These are phyloP conservation scores for Rhodotorula taiwanensis DNA, from an alignment of 768 basidiomycete genomes.

Conservation along the genomic window DNA sequence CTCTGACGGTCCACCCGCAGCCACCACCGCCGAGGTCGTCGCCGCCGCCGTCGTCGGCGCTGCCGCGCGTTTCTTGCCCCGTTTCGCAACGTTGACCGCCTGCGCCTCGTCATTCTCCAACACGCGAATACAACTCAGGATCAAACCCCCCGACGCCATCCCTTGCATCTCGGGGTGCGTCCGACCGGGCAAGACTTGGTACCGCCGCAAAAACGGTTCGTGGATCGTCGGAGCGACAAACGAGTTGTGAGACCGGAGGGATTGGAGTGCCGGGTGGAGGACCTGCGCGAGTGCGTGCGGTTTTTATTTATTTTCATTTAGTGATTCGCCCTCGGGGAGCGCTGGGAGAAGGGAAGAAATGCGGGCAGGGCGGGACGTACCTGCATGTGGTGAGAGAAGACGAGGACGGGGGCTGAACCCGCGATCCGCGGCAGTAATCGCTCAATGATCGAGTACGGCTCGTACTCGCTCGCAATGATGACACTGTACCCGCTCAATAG, in stretches of 20 bases:
- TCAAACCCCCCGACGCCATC: constrained; percentile 78
- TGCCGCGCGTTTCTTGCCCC: neutral
- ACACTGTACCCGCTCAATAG: constrained; percentile 52
- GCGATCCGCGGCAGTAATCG: constrained; percentile 66
- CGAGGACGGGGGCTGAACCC: constrained; percentile 78
- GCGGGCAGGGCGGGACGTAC: constrained; percentile 46
- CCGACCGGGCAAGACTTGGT: constrained; percentile 92
- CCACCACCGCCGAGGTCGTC: neutral
- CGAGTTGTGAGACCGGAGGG: constrained; percentile 58
- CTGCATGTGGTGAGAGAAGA: constrained; percentile 75
- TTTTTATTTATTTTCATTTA: no score
- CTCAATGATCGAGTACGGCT: constrained; percentile 71
- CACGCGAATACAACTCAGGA: constrained; percentile 79
- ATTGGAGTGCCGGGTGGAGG: constrained; percentile 67
- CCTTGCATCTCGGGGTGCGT: constrained; percentile 93
- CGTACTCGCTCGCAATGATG: constrained; percentile 74
- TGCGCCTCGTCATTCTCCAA: constrained; percentile 20
- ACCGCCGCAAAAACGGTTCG: constrained; percentile 79
- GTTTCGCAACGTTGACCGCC: neutral
- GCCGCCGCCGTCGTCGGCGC: neutral
- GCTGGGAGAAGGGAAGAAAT: no score
- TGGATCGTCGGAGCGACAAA: constrained; percentile 73
- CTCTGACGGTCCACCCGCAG: neutral
- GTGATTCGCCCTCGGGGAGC: no score
- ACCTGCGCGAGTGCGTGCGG: constrained; percentile 52